Evolutionary conservation across 2,329 filamentous ascomycete genomes (phyloP), one percentile per base, ranked within the genome.

Genomic region (Nemania sp.): DNA sequence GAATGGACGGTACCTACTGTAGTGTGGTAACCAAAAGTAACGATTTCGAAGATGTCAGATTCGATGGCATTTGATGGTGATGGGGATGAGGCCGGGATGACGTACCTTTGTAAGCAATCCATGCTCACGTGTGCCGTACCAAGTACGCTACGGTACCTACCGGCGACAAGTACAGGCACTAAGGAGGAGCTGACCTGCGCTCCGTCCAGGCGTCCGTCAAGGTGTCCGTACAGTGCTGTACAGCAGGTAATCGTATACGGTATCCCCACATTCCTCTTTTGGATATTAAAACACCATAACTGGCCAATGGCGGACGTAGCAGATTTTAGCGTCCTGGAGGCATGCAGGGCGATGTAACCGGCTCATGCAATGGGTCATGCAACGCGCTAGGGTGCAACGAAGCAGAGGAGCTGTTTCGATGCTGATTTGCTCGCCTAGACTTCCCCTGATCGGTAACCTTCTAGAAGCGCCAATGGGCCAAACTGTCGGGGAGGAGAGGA

Each of bases 371-470:
- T 41, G 57, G 41, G 41, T 26, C 47, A 51, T 51, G 47, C 47
- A 26, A 51, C 27, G 47, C 22, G 10, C 47, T 8, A 51, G 24
- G 47, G 27, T 4, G 24, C 47, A 15, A 51, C 47, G 47, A 51
- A 27, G 24, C 24, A 51, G 47, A 51, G 43, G 47, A 51, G 52
- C 53, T 29, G 27, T 26, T 53, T 38, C 15, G 43, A 24, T 11
- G 43, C 13, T 43, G 29, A 62, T 53, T 53, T 26, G 49, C 45
- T 67, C 67, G 67, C 67, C 47, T 69, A 55, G 59, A 69, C 59
- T 63, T 69, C 64, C 67, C 59, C 20, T 47, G 62, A 67, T 47
- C 32, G 45, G 64, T 29, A 64, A 64, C 20, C 32, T 67, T 69
- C 63, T 64, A 62, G 62, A 69, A 66, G 47, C 57, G 47, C 53